These are phyloP conservation scores for Aspergillus ibericus DNA, from an alignment of 2,329 filamentous ascomycete species.

Conservation along the genomic window DNA sequence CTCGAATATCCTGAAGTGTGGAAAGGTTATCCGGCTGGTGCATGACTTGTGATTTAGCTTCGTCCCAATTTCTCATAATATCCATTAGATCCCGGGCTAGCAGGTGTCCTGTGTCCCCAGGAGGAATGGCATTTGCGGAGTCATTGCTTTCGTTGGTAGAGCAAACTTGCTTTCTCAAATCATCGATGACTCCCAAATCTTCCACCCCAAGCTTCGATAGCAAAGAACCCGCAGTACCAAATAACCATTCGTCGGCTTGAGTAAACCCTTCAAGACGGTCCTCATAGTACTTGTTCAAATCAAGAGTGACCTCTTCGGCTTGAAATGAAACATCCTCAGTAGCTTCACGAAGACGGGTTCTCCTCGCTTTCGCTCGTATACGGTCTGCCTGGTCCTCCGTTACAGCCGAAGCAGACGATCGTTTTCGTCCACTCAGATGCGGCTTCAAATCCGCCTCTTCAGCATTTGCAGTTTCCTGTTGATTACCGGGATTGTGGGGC, in stretches of 20 bases:
- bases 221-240: conserved; percentile 53
- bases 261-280: conserved; percentile 55
- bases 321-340: conserved; percentile 49
- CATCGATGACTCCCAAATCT: conserved; percentile 44
- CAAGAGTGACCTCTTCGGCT: conserved; percentile 50
- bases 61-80: conserved; percentile 45
- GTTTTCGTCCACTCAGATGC: conserved; percentile 53
- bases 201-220: conserved; percentile 54
- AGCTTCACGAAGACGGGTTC: conserved; percentile 61
- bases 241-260: conserved; percentile 59
- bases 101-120: conserved; percentile 25
- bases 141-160: conserved; percentile 18
- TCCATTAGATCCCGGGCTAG: conserved; percentile 48
- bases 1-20: conserved; percentile 49
- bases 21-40: conserved; percentile 52
- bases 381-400: conserved; percentile 59
- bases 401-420: conserved; percentile 61
- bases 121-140: conserved; percentile 13
- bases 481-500: conserved; percentile 19
- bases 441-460: conserved; percentile 36
- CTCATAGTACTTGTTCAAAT: conserved; percentile 55
- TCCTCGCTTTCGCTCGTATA: conserved; percentile 59
- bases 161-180: conserved; percentile 33
- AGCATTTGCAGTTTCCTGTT: conserved; percentile 23
- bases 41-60: conserved; percentile 45